Base-by-base conservation (phyloP, 2,329 filamentous ascomycete genomes). In the Lachnellula arida region DNA sequence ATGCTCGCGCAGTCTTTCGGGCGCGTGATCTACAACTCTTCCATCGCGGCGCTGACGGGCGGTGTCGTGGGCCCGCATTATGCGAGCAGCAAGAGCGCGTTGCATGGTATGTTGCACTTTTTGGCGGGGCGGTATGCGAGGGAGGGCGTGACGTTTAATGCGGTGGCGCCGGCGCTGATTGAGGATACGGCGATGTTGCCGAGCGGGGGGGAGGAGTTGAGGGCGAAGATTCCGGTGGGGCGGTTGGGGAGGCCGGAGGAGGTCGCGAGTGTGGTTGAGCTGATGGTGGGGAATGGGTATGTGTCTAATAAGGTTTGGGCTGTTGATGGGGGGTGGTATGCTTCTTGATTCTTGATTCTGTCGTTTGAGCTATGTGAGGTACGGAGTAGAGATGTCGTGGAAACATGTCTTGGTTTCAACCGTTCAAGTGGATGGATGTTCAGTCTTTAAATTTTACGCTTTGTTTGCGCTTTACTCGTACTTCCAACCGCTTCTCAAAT, bases 101-200 rank as follows among this genome's bases (percentile, higher is more conserved):
- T 77, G 50, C 76, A 78, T 67, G 76, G 76, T 3, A 67, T 78
- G 57, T 64, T 78, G 46, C 75, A 78, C 65, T 78, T 74, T 72
- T 62, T 78, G 25, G 73, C 74, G 0, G 64, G 59, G 8, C 67
- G 67, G 34, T 75, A 77, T 65, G 72, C 72, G 4, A 72, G 68
- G 58, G 73, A 72, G 47, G 76, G 75, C 5, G 67, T 79, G 42
- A 78, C 75, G 8, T 72, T 77, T 1, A 78, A 78, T 63, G 76
- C 73, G 9, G 71, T 78, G n/a, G 76, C 76, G 28, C 76, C 76
- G 6, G 76, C 76, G 8, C 60, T 78, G 62, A 75, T 78, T 54
- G 69, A 74, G 51, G 69, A 71, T n/a, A 77, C 76, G 19, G 68
- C 67, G 7, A 77, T 79, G 74, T 60, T 78, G 55, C 71, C 73